phyloP scores from a whole-genome alignment of 2,329 filamentous ascomycete genomes.

The Bipolaris victoriae region DNA sequence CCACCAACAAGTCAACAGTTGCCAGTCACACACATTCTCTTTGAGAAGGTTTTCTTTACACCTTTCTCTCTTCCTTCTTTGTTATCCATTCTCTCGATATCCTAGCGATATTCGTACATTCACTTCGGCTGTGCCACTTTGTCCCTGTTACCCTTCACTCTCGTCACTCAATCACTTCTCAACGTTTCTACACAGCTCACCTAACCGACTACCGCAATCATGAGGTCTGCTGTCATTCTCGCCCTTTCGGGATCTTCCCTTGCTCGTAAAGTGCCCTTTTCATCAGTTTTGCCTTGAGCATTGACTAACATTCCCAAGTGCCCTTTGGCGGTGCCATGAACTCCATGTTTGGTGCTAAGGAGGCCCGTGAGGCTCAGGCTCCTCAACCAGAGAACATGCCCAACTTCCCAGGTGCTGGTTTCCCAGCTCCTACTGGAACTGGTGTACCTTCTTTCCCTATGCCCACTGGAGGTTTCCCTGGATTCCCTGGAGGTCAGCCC shows the following conservation, averaged over 20 bases:
- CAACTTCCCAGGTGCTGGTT: not conserved
- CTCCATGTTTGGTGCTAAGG: conserved; percentile 20
- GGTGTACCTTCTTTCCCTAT: not conserved
- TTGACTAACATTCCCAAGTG: not conserved
- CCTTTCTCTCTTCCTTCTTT: conserved; percentile 14
- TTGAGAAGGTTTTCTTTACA: conserved; percentile 4
- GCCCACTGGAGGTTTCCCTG: not conserved
- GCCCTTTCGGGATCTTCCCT: conserved; percentile 31
- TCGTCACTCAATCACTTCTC: not conserved
- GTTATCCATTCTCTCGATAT: conserved; percentile 15
- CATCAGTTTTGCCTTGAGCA: not conserved
- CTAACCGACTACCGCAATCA: conserved; percentile 9
- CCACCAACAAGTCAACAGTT: conserved; percentile 21
- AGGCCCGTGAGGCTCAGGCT: conserved; percentile 12
- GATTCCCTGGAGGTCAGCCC: not conserved
- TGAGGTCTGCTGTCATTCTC: conserved; percentile 32
- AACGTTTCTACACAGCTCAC: not conserved
- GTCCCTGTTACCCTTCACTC: conserved; percentile 2
- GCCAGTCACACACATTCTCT: conserved; percentile 4
- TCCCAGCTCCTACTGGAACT: conserved; percentile 15
- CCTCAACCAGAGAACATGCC: conserved; percentile 5
- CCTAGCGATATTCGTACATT: conserved; percentile 21
- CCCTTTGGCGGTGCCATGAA: conserved; percentile 21
- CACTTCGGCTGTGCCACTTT: conserved; percentile 24
- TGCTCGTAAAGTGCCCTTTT: conserved; percentile 7